phyloP scores from a whole-genome alignment of 176 grass and related monocot genomes.

The Secale cereale region DNA sequence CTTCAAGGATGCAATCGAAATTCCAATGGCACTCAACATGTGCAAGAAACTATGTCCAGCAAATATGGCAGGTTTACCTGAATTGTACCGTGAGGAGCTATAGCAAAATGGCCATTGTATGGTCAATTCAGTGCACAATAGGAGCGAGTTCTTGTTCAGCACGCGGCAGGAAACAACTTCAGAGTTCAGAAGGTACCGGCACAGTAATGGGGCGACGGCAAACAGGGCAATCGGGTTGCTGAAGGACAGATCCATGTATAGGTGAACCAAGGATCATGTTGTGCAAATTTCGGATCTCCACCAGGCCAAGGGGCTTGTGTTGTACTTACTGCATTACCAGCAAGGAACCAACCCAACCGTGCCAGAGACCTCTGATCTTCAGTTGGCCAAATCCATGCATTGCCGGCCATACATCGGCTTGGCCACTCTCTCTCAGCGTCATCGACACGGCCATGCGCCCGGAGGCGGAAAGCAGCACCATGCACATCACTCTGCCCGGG shows the following conservation, averaged over 20 bases:
- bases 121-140: slow-evolving; percentile 10
- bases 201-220: slow-evolving; percentile 27
- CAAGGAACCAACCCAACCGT: too few relatives aligned
- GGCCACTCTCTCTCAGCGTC: too few relatives aligned
- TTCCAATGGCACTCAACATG: not conserved
- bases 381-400: too few relatives aligned
- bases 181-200: slow-evolving; percentile 32
- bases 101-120: slow-evolving; percentile 24
- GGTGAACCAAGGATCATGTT: not conserved
- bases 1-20: not conserved
- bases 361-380: too few relatives aligned
- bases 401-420: too few relatives aligned
- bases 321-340: too few relatives aligned
- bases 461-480: too few relatives aligned
- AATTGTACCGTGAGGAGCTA: slow-evolving; percentile 2
- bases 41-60: not conserved
- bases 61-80: slow-evolving; percentile 23
- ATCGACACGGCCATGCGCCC: too few relatives aligned
- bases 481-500: too few relatives aligned
- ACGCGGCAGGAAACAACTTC: slow-evolving; percentile 3
- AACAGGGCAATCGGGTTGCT: slow-evolving; percentile 23
- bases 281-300: too few relatives aligned
- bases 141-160: slow-evolving; percentile 7
- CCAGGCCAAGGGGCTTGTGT: too few relatives aligned
- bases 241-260: slow-evolving; percentile 16